Conservation (phyloP, 108 stramenopile species). For the Chaetoceros muelleri region DNA sequence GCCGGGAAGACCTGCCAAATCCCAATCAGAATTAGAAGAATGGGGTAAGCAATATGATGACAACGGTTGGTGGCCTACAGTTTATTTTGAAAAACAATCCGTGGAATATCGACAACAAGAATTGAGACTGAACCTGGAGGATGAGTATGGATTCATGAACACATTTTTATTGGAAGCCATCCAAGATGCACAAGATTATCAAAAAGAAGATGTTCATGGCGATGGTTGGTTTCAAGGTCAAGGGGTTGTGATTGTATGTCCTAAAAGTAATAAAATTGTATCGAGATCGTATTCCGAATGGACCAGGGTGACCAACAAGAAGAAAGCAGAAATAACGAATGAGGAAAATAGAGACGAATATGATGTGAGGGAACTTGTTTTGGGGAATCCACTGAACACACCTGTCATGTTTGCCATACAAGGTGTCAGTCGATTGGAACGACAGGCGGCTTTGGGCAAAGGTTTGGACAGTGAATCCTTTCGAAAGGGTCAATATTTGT, state of each 20-base stretch:
- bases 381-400: constrained; percentile 48
- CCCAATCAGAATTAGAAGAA: constrained; percentile 42
- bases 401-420: constrained; percentile 62
- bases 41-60: constrained; percentile 19
- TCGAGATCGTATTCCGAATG: constrained; percentile 24
- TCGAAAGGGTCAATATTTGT: constrained; percentile 43
- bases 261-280: constrained; percentile 19
- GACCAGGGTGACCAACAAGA: too few species aligned
- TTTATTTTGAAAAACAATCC: constrained; percentile 43
- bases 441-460: constrained; percentile 21
- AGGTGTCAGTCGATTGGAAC: constrained; percentile 66
- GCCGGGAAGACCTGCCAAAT: constrained; percentile 44
- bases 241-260: constrained; percentile 39
- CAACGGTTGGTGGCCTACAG: constrained; percentile 42
- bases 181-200: constrained; percentile 17
- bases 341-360: not conserved
- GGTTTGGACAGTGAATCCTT: constrained; percentile 35
- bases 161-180: constrained; percentile 26
- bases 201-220: constrained; percentile 3
- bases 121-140: constrained; percentile 19
- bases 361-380: constrained; percentile 2
- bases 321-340: not conserved
- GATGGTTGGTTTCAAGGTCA: not conserved
- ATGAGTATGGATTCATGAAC: constrained; percentile 25
- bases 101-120: constrained; percentile 38